Percentiles rank a stretch among this genome's conserved stretches.
phyloP scores from a whole-genome alignment of 2,329 filamentous ascomycete species.

The Aspergillus alliaceus region DNA sequence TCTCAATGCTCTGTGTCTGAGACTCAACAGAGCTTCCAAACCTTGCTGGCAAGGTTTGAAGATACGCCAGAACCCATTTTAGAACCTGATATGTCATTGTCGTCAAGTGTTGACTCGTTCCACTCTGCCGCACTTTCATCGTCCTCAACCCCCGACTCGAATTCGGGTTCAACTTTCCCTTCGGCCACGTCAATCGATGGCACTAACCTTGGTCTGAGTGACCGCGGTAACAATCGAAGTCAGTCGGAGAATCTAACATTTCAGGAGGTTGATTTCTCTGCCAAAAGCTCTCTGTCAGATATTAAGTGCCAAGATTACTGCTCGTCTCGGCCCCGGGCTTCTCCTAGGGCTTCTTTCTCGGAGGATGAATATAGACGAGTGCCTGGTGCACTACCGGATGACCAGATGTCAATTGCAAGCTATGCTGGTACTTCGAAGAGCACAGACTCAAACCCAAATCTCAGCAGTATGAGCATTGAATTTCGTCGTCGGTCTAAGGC shows the following conservation, averaged over 20 bases:
- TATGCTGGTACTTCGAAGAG: constrained; percentile 22
- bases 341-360: constrained; percentile 3
- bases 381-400: constrained; percentile 1
- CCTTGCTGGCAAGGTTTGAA: constrained; percentile 41
- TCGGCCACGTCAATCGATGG: constrained; percentile 10
- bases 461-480: constrained; percentile 31
- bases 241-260: neutral
- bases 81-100: constrained; percentile 29
- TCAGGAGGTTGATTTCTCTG: constrained; percentile 29
- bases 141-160: constrained; percentile 19
- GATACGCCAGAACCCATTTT: constrained; percentile 26
- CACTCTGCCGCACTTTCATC: constrained; percentile 35
- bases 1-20: constrained; percentile 28
- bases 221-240: neutral
- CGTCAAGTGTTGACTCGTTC: constrained; percentile 45
- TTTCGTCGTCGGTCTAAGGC: constrained; percentile 58
- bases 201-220: neutral
- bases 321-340: neutral
- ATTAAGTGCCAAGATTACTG: constrained; percentile 9
- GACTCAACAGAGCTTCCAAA: constrained; percentile 34
- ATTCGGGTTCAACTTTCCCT: constrained; percentile 23
- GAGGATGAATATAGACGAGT: constrained; percentile 5
- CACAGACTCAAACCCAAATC: constrained; percentile 28
- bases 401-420: neutral
- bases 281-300: neutral